phyloP scores from a whole-genome alignment of 1,139 yeast species.

The Candida labiduridarum region DNA sequence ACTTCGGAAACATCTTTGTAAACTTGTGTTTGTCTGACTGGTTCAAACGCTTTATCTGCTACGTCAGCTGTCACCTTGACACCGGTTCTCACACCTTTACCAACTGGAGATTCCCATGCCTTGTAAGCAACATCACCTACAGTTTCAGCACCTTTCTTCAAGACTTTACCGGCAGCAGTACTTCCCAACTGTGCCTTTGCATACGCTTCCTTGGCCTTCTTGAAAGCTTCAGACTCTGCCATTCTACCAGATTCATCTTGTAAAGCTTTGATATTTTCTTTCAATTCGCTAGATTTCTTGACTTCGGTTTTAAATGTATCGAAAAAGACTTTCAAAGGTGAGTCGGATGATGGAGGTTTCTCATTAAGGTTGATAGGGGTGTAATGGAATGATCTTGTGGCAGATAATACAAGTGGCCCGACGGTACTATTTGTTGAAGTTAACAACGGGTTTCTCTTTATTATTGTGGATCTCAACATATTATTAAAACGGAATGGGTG shows the following conservation, averaged over 20 bases:
- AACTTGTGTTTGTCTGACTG: slow-evolving; percentile 87
- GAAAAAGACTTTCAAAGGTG: slow-evolving; percentile 90
- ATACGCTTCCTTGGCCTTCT: slow-evolving; percentile 90
- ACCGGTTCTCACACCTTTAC: slow-evolving; percentile 82
- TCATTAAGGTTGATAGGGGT: slow-evolving; percentile 18
- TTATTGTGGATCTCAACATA: slow-evolving; percentile 12
- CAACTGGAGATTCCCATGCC: slow-evolving; percentile 97
- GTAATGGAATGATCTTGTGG: slow-evolving; percentile 15
- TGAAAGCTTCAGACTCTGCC: slow-evolving; percentile 93
- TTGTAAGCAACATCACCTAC: slow-evolving; percentile 87
- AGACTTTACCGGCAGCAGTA: slow-evolving; percentile 81
- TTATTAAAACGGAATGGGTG: neutral
- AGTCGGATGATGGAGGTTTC: slow-evolving; percentile 40
- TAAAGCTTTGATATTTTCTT: slow-evolving; percentile 89
- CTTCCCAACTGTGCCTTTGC: slow-evolving; percentile 80
- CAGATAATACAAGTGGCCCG: slow-evolving; percentile 1
- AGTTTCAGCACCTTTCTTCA: slow-evolving; percentile 89
- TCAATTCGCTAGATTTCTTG: slow-evolving; percentile 85
- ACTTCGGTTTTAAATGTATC: slow-evolving; percentile 92
- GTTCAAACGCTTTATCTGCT: slow-evolving; percentile 87
- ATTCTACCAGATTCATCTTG: slow-evolving; percentile 96
- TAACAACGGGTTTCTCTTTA: slow-evolving; percentile 6
- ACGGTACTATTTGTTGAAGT: neutral
- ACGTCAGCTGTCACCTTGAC: slow-evolving; percentile 80
- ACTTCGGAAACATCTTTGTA: slow-evolving; percentile 89